Conservation (phyloP, 352 stramenopile genomes). For the Peronospora destructor region DNA sequence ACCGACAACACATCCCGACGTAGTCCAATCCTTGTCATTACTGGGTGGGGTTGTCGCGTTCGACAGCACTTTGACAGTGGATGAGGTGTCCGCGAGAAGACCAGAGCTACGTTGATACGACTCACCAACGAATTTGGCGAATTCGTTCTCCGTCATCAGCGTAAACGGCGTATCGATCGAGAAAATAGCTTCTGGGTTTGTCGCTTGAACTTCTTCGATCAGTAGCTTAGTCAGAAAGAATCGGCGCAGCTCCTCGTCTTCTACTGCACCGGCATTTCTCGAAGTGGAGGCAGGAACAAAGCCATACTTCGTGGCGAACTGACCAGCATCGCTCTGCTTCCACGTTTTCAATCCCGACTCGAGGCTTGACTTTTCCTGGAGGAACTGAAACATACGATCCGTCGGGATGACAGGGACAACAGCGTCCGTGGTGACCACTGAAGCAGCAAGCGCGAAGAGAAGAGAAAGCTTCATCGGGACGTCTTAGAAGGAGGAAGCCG, state of each 20-base stretch:
- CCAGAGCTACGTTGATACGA: constrained; percentile 30
- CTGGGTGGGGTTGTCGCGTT: constrained; percentile 12
- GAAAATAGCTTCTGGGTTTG: constrained; percentile 59
- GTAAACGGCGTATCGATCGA: constrained; percentile 64
- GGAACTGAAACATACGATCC: constrained; percentile 35
- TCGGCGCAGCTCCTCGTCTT: constrained; percentile 46
- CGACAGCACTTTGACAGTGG: background rate
- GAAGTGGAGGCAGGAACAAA: constrained; percentile 26
- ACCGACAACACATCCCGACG: constrained; percentile 40
- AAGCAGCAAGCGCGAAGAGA: constrained; percentile 21
- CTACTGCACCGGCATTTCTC: background rate
- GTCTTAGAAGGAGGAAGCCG: background rate
- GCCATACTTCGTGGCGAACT: constrained; percentile 40
- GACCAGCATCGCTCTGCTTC: constrained; percentile 44
- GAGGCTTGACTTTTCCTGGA: constrained; percentile 36
- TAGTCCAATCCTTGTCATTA: constrained; percentile 52
- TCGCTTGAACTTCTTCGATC: constrained; percentile 39
- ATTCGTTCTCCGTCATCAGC: constrained; percentile 67
- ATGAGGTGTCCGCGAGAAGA: background rate
- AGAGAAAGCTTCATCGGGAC: constrained; percentile 32
- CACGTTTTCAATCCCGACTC: constrained; percentile 37
- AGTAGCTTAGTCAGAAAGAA: constrained; percentile 58
- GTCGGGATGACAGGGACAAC: constrained; percentile 23
- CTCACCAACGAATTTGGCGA: constrained; percentile 40
- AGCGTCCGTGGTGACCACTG: constrained; percentile 13